phyloP scores from a whole-genome alignment of 176 grass and related monocot species.

The Hordeum vulgare region DNA sequence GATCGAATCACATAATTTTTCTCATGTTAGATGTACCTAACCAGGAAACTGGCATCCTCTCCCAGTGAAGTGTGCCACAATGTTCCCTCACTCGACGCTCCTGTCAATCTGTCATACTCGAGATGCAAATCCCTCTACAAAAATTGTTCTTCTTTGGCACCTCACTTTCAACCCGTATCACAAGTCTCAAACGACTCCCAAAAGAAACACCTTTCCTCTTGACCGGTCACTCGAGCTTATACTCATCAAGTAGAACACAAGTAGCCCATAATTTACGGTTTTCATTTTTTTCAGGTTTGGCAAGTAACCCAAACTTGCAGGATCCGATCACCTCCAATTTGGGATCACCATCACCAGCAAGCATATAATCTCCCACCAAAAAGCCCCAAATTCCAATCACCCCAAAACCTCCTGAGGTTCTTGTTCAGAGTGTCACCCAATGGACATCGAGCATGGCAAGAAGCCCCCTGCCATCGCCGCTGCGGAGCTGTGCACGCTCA shows the following conservation, averaged over 20 bases:
- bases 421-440: background rate
- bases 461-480: background rate
- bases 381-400: background rate
- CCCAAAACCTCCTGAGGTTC: background rate
- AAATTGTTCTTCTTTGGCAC: conserved; percentile 19
- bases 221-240: background rate
- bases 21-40: conserved; percentile 30
- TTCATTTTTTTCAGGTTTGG: background rate
- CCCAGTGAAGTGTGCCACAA: background rate
- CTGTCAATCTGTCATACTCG: background rate
- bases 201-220: background rate
- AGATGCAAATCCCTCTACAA: conserved; percentile 2
- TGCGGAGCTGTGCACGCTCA: background rate
- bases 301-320: conserved; percentile 32
- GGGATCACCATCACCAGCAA: background rate
- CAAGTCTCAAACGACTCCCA: background rate
- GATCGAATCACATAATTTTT: background rate
- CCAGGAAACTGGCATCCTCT: background rate
- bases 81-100: background rate
- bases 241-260: background rate
- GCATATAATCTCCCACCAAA: background rate
- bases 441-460: conserved; percentile 46
- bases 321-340: background rate
- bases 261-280: background rate
- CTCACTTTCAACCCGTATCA: background rate